phyloP scores from a whole-genome alignment of 2,329 filamentous ascomycete genomes.

The Diaporthe ilicicola region DNA sequence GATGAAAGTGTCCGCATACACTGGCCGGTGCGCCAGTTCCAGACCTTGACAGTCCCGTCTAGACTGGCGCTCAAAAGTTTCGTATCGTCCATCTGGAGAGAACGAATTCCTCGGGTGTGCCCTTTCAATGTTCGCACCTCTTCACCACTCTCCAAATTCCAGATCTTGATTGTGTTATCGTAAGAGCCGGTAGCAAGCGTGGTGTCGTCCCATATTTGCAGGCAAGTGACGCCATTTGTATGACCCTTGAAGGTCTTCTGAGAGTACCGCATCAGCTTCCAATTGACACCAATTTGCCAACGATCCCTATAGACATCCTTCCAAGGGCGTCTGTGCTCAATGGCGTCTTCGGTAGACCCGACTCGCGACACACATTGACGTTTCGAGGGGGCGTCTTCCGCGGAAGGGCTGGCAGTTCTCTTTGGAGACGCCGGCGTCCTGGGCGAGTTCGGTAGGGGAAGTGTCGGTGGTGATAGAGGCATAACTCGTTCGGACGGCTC shows the following conservation, averaged over 20 bases:
- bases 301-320: slow-evolving; percentile 95
- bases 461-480: slow-evolving; percentile 39
- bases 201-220: slow-evolving; percentile 78
- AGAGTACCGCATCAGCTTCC: slow-evolving; percentile 92
- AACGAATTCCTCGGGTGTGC: slow-evolving; percentile 84
- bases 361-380: slow-evolving; percentile 44
- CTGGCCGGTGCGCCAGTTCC: slow-evolving; percentile 95
- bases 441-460: slow-evolving; percentile 40
- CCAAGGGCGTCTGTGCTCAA: slow-evolving; percentile 71
- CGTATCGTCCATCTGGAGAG: slow-evolving; percentile 90
- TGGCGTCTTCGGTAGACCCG: slow-evolving; percentile 28
- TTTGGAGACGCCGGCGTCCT: slow-evolving; percentile 42
- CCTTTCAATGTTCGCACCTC: slow-evolving; percentile 86
- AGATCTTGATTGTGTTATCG: slow-evolving; percentile 93
- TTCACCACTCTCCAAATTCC: slow-evolving; percentile 89
- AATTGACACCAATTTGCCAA: slow-evolving; percentile 88
- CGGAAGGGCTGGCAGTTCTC: slow-evolving; percentile 42
- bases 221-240: slow-evolving; percentile 79
- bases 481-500: slow-evolving; percentile 33
- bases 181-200: slow-evolving; percentile 95
- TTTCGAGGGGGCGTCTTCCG: slow-evolving; percentile 40
- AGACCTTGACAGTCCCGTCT: slow-evolving; percentile 88
- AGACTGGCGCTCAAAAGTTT: slow-evolving; percentile 92
- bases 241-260: slow-evolving; percentile 86
- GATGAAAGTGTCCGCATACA: slow-evolving; percentile 83